Conservation (phyloP, 169 alveolate species). For the Theileria equi region DNA sequence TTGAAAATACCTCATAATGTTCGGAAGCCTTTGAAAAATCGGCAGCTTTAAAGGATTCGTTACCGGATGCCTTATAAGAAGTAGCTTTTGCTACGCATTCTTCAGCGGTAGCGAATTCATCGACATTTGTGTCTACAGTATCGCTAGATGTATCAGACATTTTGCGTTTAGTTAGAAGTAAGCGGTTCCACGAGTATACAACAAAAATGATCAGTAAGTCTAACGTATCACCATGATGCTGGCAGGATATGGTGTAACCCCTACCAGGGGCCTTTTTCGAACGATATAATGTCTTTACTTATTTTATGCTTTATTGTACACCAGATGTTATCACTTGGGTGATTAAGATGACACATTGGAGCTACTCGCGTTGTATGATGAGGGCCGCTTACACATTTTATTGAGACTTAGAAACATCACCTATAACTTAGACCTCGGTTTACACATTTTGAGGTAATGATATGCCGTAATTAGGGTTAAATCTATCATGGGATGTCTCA, state of each 20-base stretch:
- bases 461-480: too few species aligned
- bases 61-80: slow-evolving; percentile 47
- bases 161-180: not conserved
- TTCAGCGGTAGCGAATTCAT: slow-evolving; percentile 27
- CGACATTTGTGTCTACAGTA: slow-evolving; percentile 21
- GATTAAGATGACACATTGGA: not conserved
- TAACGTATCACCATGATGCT: too few species aligned
- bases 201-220: not conserved
- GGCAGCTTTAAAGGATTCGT: slow-evolving; percentile 44
- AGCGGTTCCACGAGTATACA: not conserved
- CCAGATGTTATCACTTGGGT: too few species aligned
- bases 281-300: too few species aligned
- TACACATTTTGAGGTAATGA: too few species aligned
- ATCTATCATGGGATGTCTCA: too few species aligned
- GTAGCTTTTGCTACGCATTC: slow-evolving; percentile 52
- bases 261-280: not conserved
- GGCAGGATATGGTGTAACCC: not conserved
- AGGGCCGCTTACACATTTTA: not conserved
- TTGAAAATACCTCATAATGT: slow-evolving; percentile 22
- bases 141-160: slow-evolving; percentile 30
- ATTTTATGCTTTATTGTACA: too few species aligned
- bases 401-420: not conserved
- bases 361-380: too few species aligned
- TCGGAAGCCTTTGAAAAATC: slow-evolving; percentile 34
- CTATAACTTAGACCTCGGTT: too few species aligned